Conservation (phyloP, 2,329 filamentous ascomycete genomes). For the Monascus ruber region DNA sequence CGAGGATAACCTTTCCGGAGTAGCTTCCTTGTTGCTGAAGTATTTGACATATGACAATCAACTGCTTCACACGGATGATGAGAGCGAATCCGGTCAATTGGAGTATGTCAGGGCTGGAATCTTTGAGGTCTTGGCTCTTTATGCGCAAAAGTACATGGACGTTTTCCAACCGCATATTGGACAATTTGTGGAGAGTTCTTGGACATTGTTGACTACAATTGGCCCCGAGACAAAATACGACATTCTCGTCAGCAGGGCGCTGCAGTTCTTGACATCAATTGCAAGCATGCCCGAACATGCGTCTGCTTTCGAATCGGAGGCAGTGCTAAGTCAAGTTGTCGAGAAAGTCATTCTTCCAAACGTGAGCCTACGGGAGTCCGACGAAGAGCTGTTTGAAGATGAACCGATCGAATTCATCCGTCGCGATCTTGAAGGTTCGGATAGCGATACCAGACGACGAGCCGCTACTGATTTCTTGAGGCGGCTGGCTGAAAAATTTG, state of each 20-base stretch:
- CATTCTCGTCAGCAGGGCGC: constrained; percentile 80
- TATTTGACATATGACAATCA: constrained; percentile 84
- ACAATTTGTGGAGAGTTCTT: constrained; percentile 80
- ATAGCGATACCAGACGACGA: constrained; percentile 82
- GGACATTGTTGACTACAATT: constrained; percentile 78
- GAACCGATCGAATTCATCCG: constrained; percentile 98
- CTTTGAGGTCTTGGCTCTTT: constrained; percentile 80
- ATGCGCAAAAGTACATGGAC: constrained; percentile 90
- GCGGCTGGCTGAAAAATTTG: constrained; percentile 80
- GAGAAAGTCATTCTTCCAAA: constrained; percentile 96
- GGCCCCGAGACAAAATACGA: constrained; percentile 88
- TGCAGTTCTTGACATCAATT: constrained; percentile 89
- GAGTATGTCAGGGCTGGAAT: constrained; percentile 89
- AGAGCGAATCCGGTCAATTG: constrained; percentile 72
- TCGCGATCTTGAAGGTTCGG: constrained; percentile 86
- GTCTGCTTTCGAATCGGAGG: constrained; percentile 70
- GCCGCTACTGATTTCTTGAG: constrained; percentile 91
- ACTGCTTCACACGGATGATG: constrained; percentile 73
- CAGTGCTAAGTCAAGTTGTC: constrained; percentile 71
- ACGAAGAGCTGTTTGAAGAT: constrained; percentile 93
- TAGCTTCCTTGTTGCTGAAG: constrained; percentile 75
- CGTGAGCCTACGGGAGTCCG: constrained; percentile 79
- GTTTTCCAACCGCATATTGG: constrained; percentile 72
- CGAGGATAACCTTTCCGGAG: constrained; percentile 70
- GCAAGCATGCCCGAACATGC: constrained; percentile 69